Percentiles rank a stretch among this genome's conserved stretches.
phyloP scores from a whole-genome alignment of 164 flowering plant genomes.

The Umbellularia californica region DNA sequence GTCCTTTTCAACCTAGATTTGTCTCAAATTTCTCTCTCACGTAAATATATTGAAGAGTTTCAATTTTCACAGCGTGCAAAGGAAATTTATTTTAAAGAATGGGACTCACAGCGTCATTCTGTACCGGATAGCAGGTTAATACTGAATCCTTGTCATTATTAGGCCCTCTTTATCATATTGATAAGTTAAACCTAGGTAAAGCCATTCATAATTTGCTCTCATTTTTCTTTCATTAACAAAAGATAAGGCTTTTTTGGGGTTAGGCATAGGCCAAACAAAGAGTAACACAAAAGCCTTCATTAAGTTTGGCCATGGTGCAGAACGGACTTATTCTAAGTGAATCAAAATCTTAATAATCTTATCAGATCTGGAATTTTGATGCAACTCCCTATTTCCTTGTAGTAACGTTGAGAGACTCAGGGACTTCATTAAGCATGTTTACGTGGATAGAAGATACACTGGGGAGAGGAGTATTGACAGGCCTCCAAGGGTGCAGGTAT shows the following conservation, averaged over 20 bases:
- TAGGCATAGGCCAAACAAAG: not conserved
- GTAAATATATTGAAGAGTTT: not conserved
- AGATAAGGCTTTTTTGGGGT: not conserved
- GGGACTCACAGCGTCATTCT: constrained; percentile 78
- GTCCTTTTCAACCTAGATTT: not conserved
- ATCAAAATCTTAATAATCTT: not conserved
- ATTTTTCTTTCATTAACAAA: not conserved
- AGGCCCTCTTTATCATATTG: not conserved
- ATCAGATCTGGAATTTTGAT: constrained; percentile 14
- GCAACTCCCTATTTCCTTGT: constrained; percentile 18
- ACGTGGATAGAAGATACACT: constrained; percentile 82
- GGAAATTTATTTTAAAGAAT: constrained; percentile 75
- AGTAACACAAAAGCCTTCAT: not conserved
- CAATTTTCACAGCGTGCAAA: constrained; percentile 60
- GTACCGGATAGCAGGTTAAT: constrained; percentile 78
- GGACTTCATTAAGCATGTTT: constrained; percentile 88
- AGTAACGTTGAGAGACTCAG: constrained; percentile 89
- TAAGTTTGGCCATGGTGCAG: not conserved
- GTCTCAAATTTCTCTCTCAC: not conserved
- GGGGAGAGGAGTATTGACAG: constrained; percentile 72
- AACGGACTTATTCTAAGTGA: not conserved
- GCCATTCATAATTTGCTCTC: not conserved
- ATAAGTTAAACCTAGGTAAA: not conserved
- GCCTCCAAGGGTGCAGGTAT: constrained; percentile 69
- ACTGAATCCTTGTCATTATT: not conserved